Conservation (phyloP, 345 rosid genomes). For the Rhizophora mangle region DNA sequence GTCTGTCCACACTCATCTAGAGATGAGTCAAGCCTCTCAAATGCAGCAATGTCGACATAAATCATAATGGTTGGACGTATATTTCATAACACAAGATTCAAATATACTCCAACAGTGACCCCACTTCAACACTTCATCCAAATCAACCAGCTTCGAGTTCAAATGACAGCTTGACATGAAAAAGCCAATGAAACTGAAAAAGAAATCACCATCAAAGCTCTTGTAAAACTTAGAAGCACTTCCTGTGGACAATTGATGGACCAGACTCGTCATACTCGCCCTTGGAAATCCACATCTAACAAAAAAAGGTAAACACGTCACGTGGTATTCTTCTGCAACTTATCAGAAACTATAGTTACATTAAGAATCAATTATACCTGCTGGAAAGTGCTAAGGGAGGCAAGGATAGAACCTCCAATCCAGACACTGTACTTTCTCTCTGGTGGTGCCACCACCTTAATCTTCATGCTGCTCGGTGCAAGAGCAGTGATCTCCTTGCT, state of each 20-base stretch:
- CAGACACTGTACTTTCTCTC: slow-evolving; percentile 69
- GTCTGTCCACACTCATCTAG: slow-evolving; percentile 20
- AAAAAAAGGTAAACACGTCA: slow-evolving; percentile 5
- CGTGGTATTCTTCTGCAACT: background rate
- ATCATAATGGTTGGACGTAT: background rate
- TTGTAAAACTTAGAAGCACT: slow-evolving; percentile 39
- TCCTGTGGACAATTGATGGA: slow-evolving; percentile 58
- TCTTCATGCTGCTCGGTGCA: slow-evolving; percentile 71
- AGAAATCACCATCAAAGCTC: slow-evolving; percentile 33
- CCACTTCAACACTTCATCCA: slow-evolving; percentile 15
- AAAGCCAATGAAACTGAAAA: slow-evolving; percentile 32
- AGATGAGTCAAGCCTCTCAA: slow-evolving; percentile 13
- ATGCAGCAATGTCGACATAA: background rate
- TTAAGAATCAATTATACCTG: background rate
- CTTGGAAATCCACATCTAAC: slow-evolving; percentile 58
- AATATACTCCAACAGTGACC: slow-evolving; percentile 19
- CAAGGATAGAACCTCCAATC: slow-evolving; percentile 47
- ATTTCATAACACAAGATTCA: background rate
- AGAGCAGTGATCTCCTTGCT: slow-evolving; percentile 65
- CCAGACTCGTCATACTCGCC: slow-evolving; percentile 53
- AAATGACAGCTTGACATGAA: slow-evolving; percentile 25
- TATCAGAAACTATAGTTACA: background rate
- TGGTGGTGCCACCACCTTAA: slow-evolving; percentile 58
- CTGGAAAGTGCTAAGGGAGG: slow-evolving; percentile 1
- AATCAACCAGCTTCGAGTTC: slow-evolving; percentile 29